Evolutionary conservation across 148 eudicot species (phyloP).

Genomic region (Mesembryanthemum crystallinum): DNA sequence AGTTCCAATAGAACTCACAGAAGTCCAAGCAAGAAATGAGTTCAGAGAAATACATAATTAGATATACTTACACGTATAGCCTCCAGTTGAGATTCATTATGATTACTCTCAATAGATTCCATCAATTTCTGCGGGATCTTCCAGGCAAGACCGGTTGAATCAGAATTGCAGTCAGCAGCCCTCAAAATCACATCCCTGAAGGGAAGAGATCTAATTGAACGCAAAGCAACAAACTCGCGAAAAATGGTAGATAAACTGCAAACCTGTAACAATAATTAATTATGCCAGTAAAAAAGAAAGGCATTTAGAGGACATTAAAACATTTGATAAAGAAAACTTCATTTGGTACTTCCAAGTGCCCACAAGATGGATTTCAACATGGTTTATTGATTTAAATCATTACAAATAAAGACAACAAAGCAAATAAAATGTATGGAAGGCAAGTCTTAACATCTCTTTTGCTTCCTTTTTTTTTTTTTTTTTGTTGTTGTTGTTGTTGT

Average conservation of each 20-base stretch:
- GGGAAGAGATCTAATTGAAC: conserved; percentile 69
- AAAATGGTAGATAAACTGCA: conserved; percentile 94
- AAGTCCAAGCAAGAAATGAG: neutral
- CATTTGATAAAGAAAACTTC: neutral
- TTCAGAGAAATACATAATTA: neutral
- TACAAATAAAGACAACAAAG: too few species aligned
- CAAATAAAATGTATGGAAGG: too few species aligned
- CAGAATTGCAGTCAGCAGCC: conserved; percentile 53
- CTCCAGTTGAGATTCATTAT: conserved; percentile 78
- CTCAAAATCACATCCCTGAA: conserved; percentile 78
- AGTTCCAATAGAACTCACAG: neutral
- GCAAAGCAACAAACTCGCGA: conserved; percentile 87
- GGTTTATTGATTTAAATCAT: too few species aligned
- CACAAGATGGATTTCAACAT: too few species aligned
- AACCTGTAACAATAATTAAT: conserved; percentile 39
- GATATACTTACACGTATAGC: conserved; percentile 74
- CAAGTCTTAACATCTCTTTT: too few species aligned
- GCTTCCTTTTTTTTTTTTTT: too few species aligned
- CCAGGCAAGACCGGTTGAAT: conserved; percentile 65
- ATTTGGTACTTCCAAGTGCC: neutral
- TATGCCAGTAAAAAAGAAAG: neutral
- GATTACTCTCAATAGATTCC: conserved; percentile 78
- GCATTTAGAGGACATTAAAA: neutral
- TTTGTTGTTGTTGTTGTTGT: too few species aligned
- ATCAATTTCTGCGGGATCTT: conserved; percentile 59